Conservation (phyloP, 352 stramenopile genomes). For the Thalassiosira hispida region DNA sequence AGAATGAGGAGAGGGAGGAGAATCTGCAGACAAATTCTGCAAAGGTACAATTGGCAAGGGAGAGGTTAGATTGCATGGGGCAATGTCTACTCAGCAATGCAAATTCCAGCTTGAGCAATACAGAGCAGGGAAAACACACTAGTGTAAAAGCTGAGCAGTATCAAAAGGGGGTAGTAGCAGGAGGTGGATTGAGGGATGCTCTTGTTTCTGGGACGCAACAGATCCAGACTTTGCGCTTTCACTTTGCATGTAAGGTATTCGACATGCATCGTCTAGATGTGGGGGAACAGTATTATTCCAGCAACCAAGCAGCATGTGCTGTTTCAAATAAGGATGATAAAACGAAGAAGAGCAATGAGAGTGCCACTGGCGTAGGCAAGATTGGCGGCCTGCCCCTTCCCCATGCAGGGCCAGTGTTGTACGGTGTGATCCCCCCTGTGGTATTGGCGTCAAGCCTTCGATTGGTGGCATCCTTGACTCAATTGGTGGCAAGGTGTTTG, state of each 20-base stretch:
- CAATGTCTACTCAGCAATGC: conserved; percentile 19
- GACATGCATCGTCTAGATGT: conserved; percentile 78
- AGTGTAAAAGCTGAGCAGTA: neutral
- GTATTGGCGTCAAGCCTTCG: conserved; percentile 72
- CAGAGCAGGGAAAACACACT: conserved; percentile 18
- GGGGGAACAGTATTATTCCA: conserved; percentile 35
- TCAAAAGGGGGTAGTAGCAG: conserved; percentile 1
- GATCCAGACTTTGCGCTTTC: conserved; percentile 64
- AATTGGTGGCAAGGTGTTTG: conserved; percentile 68
- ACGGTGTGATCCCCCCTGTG: conserved; percentile 64
- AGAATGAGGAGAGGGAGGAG: conserved; percentile 59
- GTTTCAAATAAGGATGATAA: neutral
- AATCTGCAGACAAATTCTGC: conserved; percentile 2
- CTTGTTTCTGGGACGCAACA: conserved; percentile 46
- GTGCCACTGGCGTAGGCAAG: conserved; percentile 71
- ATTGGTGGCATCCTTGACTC: conserved; percentile 71
- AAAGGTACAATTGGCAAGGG: conserved; percentile 19
- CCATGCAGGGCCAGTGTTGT: conserved; percentile 75
- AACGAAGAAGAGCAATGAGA: conserved; percentile 21
- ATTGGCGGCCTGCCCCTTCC: conserved; percentile 74
- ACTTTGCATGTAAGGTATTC: conserved; percentile 71
- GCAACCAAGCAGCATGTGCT: neutral
- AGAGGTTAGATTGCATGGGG: conserved; percentile 29
- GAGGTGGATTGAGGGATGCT: conserved; percentile 51
- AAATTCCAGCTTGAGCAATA: neutral